Conservation (phyloP, 331 rosid genomes). For the Cydonia oblonga region DNA sequence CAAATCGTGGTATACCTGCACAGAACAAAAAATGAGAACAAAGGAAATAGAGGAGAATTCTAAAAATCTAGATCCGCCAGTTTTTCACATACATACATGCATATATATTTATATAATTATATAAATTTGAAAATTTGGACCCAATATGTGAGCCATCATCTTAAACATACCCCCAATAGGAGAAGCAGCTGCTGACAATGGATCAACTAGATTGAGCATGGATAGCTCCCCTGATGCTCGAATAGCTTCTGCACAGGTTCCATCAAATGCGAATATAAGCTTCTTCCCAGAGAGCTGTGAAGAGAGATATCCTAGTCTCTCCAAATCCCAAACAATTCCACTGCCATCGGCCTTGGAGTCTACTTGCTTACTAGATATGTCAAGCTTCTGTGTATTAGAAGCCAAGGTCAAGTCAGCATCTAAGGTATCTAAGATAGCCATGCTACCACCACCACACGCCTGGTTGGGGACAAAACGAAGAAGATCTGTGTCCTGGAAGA, state of each 20-base stretch:
- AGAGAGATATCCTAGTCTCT: slow-evolving; percentile 83
- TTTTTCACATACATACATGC: not conserved
- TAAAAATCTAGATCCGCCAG: not conserved
- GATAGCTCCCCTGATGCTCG: slow-evolving; percentile 72
- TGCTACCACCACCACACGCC: slow-evolving; percentile 98
- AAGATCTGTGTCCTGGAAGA: slow-evolving; percentile 94
- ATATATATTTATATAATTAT: not conserved
- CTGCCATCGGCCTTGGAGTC: slow-evolving; percentile 88
- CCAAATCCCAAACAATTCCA: slow-evolving; percentile 99
- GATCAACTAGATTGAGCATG: slow-evolving; percentile 96
- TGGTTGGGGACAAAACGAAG: slow-evolving; percentile 91
- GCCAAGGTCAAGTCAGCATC: slow-evolving; percentile 66
- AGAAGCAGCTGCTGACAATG: slow-evolving; percentile 97
- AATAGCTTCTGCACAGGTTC: slow-evolving; percentile 67
- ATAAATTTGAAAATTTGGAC: not conserved
- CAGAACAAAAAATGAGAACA: slow-evolving; percentile 11
- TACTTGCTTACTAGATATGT: slow-evolving; percentile 50
- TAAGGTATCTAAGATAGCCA: slow-evolving; percentile 95
- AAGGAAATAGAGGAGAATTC: not conserved
- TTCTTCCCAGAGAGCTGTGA: slow-evolving; percentile 95
- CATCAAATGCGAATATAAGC: slow-evolving; percentile 96
- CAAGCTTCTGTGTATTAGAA: slow-evolving; percentile 65
- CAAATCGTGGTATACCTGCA: slow-evolving; percentile 98
- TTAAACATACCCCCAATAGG: slow-evolving; percentile 93
- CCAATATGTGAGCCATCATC: slow-evolving; percentile 6